Percentiles rank a stretch among this genome's conserved stretches.
phyloP scores from a whole-genome alignment of 305 asterid genomes.

The Plantago coronopus region DNA sequence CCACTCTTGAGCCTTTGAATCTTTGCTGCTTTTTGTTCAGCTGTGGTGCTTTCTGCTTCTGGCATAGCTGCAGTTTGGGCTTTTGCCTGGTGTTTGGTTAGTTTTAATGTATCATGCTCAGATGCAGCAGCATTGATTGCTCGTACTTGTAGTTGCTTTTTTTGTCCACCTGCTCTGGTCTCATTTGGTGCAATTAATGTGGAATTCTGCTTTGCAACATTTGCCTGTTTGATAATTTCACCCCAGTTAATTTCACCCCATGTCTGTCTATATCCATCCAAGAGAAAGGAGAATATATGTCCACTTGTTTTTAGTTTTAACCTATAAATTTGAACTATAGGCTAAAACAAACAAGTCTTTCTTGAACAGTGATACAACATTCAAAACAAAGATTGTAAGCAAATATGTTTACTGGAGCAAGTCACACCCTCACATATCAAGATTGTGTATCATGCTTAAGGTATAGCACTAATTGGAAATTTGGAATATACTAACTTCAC shows the following conservation, averaged over 20 bases:
- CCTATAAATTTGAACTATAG: too few species aligned
- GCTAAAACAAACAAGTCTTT: too few species aligned
- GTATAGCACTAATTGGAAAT: too few species aligned
- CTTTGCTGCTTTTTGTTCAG: conserved; percentile 75
- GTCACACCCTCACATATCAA: too few species aligned
- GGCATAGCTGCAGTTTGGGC: conserved; percentile 8
- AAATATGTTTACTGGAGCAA: too few species aligned
- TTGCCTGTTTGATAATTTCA: conserved; percentile 38
- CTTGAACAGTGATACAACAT: too few species aligned
- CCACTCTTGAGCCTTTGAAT: conserved; percentile 90
- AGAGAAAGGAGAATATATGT: too few species aligned
- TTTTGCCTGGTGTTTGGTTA: conserved; percentile 20
- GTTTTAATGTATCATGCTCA: conserved; percentile 26
- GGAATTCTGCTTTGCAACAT: conserved; percentile 29
- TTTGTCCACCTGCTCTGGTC: conserved; percentile 20
- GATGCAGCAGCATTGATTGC: conserved; percentile 28
- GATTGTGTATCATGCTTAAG: too few species aligned
- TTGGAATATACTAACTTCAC: background rate
- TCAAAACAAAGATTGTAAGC: too few species aligned
- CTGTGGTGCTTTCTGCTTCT: conserved; percentile 25
- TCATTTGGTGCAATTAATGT: conserved; percentile 44
- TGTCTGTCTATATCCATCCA: too few species aligned
- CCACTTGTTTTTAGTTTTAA: too few species aligned
- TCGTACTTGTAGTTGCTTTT: conserved; percentile 30
- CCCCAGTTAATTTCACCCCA: too few species aligned